These are phyloP conservation scores for Coelastrella sp. DNA, from an alignment of 139 green algal species.

Conservation along the genomic window DNA sequence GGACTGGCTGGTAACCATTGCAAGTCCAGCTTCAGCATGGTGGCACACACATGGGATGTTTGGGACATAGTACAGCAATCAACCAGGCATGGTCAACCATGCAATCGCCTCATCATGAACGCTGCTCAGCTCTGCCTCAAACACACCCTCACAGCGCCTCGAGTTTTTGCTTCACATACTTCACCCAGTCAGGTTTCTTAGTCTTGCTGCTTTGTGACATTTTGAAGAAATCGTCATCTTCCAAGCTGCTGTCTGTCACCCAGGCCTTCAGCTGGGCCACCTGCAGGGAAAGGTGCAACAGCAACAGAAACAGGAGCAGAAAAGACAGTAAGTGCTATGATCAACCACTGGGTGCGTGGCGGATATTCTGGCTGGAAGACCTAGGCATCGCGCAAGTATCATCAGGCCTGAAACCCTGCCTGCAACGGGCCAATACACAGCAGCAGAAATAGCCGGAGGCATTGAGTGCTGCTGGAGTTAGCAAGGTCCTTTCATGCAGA, in stretches of 20 bases:
- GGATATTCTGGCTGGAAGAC: not conserved
- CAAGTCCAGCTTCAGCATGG: too few species aligned
- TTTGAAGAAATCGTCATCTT: conserved; percentile 55
- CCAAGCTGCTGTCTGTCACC: conserved; percentile 49
- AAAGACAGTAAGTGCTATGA: not conserved
- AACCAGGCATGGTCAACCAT: too few species aligned
- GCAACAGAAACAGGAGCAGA: not conserved
- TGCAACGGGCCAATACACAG: too few species aligned
- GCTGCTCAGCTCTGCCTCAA: not conserved
- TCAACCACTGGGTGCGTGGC: not conserved
- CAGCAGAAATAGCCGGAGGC: too few species aligned
- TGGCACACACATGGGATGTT: too few species aligned
- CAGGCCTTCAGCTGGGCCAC: conserved; percentile 56
- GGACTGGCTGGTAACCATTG: too few species aligned
- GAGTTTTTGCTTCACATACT: conserved; percentile 40
- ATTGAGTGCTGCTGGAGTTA: too few species aligned
- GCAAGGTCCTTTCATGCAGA: too few species aligned
- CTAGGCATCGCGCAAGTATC: too few species aligned
- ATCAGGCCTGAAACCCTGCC: too few species aligned
- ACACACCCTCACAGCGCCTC: not conserved
- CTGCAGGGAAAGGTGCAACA: conserved; percentile 11
- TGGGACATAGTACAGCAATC: too few species aligned
- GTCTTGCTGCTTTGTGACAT: conserved; percentile 1
- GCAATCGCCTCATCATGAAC: too few species aligned
- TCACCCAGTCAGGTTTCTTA: conserved; percentile 54